A percentile compares a stretch with the other conserved stretches of the same genome.
Evolutionary conservation across 2,329 filamentous ascomycete genomes (phyloP).

Genomic region (Aspergillus arachidicola): DNA sequence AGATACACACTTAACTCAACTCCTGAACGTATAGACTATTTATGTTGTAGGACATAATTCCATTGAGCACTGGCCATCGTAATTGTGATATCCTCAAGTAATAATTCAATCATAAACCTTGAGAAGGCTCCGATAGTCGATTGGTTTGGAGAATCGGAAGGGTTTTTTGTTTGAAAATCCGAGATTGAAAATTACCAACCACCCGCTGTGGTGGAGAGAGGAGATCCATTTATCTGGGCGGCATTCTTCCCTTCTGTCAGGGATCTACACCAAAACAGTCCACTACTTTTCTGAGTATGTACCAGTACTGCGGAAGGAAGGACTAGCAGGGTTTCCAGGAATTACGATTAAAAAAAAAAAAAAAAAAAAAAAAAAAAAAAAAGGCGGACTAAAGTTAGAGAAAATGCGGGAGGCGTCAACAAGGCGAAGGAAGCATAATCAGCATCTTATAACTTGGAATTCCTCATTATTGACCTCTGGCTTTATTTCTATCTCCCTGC

Average conservation of each 20-base stretch:
- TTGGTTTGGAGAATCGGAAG: not conserved
- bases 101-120: not conserved
- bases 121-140: not conserved
- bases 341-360: not conserved
- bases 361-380: slow-evolving; percentile 2
- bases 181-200: slow-evolving; percentile 19
- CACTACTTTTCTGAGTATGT: not conserved
- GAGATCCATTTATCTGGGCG: slow-evolving; percentile 11
- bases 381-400: slow-evolving; percentile 5
- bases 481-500: slow-evolving; percentile 5
- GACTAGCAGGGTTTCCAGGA: not conserved
- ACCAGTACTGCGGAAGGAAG: not conserved
- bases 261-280: slow-evolving; percentile 19
- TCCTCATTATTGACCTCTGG: slow-evolving; percentile 4
- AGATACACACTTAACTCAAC: not conserved
- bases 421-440: slow-evolving; percentile 10
- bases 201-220: slow-evolving; percentile 2
- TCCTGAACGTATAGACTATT: not conserved
- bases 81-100: not conserved
- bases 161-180: not conserved
- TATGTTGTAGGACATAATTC: not conserved
- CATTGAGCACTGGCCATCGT: not conserved
- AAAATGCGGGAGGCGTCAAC: slow-evolving; percentile 17
- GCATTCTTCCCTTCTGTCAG: slow-evolving; percentile 20
- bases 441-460: slow-evolving; percentile 11